A percentile compares a stretch with the other conserved stretches of the same genome.
Conservation (phyloP, 2,329 filamentous ascomycete species). For the Polytolypa hystricis region DNA sequence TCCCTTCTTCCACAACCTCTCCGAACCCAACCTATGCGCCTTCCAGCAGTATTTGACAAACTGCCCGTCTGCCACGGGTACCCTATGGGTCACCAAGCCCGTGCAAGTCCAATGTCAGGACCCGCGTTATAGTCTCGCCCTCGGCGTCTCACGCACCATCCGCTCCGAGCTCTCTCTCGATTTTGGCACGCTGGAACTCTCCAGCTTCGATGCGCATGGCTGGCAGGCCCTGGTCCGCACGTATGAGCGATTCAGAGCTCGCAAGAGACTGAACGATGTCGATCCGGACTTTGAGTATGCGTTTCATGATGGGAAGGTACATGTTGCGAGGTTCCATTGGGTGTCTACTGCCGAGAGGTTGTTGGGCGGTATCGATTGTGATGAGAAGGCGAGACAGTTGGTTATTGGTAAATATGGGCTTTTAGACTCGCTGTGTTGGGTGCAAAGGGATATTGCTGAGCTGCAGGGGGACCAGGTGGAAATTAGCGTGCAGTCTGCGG, state of each 20-base stretch:
- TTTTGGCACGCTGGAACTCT: conserved; percentile 7
- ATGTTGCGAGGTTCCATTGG: conserved; percentile 1
- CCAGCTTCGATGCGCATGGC: background rate
- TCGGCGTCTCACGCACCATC: conserved; percentile 7
- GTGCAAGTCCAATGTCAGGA: conserved; percentile 4
- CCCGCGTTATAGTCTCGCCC: conserved; percentile 1
- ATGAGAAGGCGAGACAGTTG: no score
- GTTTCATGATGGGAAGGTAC: background rate
- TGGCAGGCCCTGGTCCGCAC: background rate
- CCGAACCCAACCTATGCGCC: no score
- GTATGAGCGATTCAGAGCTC: background rate
- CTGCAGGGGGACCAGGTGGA: conserved; percentile 2
- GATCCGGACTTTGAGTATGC: conserved; percentile 5
- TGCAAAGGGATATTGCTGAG: background rate
- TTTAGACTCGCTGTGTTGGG: background rate
- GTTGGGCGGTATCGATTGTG: no score
- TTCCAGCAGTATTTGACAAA: no score
- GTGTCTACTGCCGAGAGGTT: background rate
- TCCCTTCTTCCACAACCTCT: background rate
- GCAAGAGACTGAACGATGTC: background rate
- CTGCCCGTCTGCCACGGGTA: no score
- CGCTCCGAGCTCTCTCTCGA: conserved; percentile 5
- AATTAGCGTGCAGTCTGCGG: conserved; percentile 3
- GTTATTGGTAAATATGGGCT: background rate
- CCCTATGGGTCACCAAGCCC: conserved; percentile 10